Evolutionary conservation across 2,329 filamentous ascomycete species (phyloP), one percentile per base, ranked within the genome.

Genomic region (Stachybotrys elegans): DNA sequence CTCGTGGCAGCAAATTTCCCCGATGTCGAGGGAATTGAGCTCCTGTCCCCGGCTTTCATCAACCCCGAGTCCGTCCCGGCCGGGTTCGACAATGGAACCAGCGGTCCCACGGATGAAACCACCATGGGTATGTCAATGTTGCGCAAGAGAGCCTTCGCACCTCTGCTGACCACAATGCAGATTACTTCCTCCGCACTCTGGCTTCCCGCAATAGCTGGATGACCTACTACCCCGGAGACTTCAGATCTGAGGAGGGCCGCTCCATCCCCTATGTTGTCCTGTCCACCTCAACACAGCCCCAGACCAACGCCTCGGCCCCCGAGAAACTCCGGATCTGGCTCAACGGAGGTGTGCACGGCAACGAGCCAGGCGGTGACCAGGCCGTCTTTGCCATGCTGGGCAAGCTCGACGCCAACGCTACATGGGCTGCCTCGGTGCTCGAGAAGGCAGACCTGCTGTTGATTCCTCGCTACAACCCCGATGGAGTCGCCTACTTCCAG

Each of bases 401-500:
- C 2, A 58, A 59, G 8, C 54, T 63, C 9, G 52, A 61, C 16
- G 53, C 49, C 21, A 49, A 63, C 2, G 42, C 52, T 0, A 51
- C 54, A 9, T 63, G 61, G 61, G 59, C 61, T 0, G 27, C 47
- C 0, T 53, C 50, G 3, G 32, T 63, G 0, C 56, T 63, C 1
- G 46, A 55, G 14, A 53, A 58, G 3, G 45, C 58, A 1, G 61
- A 63, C 6, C 53, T 63, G 1, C 39, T 63, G 11, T 36, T 63
- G 12, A 32, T 63, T 6, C 61, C 59, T 0, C 52, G 61, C 0
- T 63, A 63, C 20, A 63, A 63, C 22, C 58, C 60, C 1, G 61
- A 63, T n/a, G 61, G 61, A 2, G 56, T 61, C 3, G 57, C 51
- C 19, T 63, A 63, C 44, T 63, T 63, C 45, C 61, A 63, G 48